Evolutionary conservation across 2,329 filamentous ascomycete genomes (phyloP), one percentile per base, ranked within the genome.

Genomic region (Leptographium galeiforme): DNA sequence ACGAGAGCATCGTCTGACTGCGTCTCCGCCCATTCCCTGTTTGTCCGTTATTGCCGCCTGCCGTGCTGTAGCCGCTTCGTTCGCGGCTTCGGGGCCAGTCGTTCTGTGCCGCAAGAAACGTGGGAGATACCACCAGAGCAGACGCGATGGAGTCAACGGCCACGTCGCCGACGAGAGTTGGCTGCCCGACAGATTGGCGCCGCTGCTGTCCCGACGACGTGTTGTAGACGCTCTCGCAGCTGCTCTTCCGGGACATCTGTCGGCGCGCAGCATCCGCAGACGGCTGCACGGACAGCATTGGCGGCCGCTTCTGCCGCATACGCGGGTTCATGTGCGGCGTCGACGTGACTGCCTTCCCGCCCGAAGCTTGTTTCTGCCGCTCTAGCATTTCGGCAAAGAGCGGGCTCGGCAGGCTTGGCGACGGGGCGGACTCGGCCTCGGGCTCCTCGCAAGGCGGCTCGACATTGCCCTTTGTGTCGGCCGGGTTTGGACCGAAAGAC

Each of bases 251-350:
- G 34, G 62, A 60, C 34, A 64, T 8, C 16, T n/a, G n/a, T 14
- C 43, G 43, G 11, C 18, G 2, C 40, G 8, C 8, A 2, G 2
- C 34, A 2, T 36, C 34, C 34, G 8, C 64, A 14, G 64, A 8
- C 16, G 43, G 63, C 13, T 64, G 65, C 4, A 66, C 70, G 48
- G 64, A 62, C 13, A 66, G 59, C 14, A 63, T 59, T 10, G 63
- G 58, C 8, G 65, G 63, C 34, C 66, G 69, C 32, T 69, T 66
- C 5, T 57, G 57, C 8, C 68, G 56, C 51, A 50, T 71, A n/a
- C 64, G 64, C 63, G 74, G 68, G 58, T 68, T 73, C 33, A 73
- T 65, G 0, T 72, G 70, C 1, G 70, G 69, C 4, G 68, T 65
- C 0, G 67, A 66, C 13, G 50, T 59, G 53, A 40, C 34, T 7